These are phyloP conservation scores for Articulospora tetracladia DNA, from an alignment of 495 filamentous ascomycete genomes.

Conservation along the genomic window DNA sequence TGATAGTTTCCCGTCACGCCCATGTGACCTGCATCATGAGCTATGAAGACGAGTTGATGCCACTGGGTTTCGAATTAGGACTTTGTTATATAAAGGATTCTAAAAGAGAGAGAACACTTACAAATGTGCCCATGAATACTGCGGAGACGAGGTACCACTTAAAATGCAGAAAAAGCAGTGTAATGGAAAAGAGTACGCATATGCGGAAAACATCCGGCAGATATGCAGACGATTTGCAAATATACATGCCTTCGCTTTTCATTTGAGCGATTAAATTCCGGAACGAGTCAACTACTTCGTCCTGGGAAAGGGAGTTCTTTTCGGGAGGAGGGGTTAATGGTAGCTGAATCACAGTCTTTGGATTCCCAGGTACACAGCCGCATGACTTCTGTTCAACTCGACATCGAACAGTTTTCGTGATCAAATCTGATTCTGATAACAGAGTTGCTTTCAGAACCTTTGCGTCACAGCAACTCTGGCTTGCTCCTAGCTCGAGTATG, in stretches of 20 bases:
- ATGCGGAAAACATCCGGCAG: background rate
- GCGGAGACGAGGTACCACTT: background rate
- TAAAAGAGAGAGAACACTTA: background rate
- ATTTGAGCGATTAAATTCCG: background rate
- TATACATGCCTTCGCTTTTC: background rate
- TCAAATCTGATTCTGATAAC: background rate
- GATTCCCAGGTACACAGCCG: background rate
- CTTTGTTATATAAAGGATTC: background rate
- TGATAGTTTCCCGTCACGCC: conserved; percentile 88
- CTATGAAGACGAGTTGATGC: conserved; percentile 70
- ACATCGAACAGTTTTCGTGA: background rate
- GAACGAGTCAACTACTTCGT: background rate
- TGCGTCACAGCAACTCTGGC: background rate
- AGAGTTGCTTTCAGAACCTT: background rate
- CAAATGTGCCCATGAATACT: background rate
- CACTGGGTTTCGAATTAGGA: background rate
- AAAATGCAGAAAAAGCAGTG: background rate
- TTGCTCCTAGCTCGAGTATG: background rate
- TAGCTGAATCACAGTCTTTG: background rate
- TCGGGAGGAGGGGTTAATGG: background rate
- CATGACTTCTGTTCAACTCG: background rate
- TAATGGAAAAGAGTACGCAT: background rate
- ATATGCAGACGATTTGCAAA: background rate
- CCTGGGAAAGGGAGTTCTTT: background rate
- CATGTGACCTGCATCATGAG: conserved; percentile 94